Base-by-base conservation (phyloP, 73 alveolate species). In the Stentor coeruleus region DNA sequence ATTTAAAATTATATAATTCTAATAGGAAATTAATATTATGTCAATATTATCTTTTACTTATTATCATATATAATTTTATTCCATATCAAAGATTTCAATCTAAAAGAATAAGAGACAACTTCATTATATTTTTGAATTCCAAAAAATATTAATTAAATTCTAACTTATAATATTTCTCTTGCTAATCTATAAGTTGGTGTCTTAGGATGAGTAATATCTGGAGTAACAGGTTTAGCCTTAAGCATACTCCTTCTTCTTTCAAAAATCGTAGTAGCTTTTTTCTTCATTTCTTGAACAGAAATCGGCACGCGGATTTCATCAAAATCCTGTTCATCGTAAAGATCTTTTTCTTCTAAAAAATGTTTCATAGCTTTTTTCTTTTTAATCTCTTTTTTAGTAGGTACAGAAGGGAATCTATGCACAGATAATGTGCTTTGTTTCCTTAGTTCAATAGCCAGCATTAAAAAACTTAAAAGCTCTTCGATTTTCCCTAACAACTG, bases 281-380 rank as follows among this genome's bases (percentile, higher is more conserved):
- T 20, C 39, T 66, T 66, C 0, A 66, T 37, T 20, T 66, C 79
- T 11, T 20, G 20, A 20, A 66, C 26, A 66, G 79, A 31, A 66
- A 66, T 20, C 36, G 79, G 79, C 0, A 66, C 79, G n/a, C 33
- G n/a, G n/a, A 66, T 20, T 11, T 66, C 79, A 28, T 66, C 79
- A 66, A 66, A 28, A 20, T 31, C 79, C n/a, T 20, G 40, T 33
- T 1, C 79, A 66, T 66, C 37, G 2, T 66, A 49, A 49, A 49
- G 66, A 20, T 49, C 66, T 11, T 6, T 20, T 11, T 49, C 66
- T 49, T 49, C 66, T 11, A 49, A 11, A 6, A 49, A 11, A 11
- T 49, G 28, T 49, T 49, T 6, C 66, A 49, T 6, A 11, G 28
- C 20, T 6, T 49, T 49, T 20, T 20, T 49, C 20, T 49, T 49